Base-by-base conservation (phyloP, 2,329 filamentous ascomycete species). In the Diaporthe australafricana region DNA sequence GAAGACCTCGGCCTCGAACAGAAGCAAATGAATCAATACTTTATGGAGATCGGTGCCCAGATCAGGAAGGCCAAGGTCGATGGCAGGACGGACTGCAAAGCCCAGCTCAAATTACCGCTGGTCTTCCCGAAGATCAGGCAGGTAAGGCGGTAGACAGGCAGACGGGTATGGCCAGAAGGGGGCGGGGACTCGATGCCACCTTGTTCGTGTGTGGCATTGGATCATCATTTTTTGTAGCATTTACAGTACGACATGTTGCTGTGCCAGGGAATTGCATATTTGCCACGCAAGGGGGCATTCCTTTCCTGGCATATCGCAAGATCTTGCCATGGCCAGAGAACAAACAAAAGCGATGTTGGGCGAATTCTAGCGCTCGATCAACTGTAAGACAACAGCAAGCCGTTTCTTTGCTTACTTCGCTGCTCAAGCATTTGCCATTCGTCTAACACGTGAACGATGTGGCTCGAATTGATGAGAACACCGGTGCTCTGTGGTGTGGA, bases 71-170 rank as follows among this genome's bases (percentile, higher is more conserved):
- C 88, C 71, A 87, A 91, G 75, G 88, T 87, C 40, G 89, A 89
- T 70, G 90, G 90, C 73, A 87, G 83, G 72, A 81, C 81, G 71
- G 77, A 81, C 38, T 83, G 87, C 72, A 83, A 95, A 63, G 95
- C 93, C 16, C 90, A 90, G 76, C 84, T 98, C 77, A 89, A 88
- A 76, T 81, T 98, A 74, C 96, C 96, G 3, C 84, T 98, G 57
- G 88, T 91, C 72, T 98, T 98, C 80, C 96, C 96, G 1, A 95
- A 92, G 84, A 77, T 83, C 75, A 77, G 80, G 73, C 79, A 79
- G 68, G 52, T 73, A 75, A 42, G 76, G 72, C 67, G 45, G 16
- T 60, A 69, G 20, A 22, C 3, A 40, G 27, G 40, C 7, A 30
- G 5, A 22, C 17, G 27, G 22, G 3, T 35, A 12, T 9, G 25